A percentile compares a stretch with the other conserved stretches of the same genome.
Conservation (phyloP, 768 basidiomycete genomes). For the Boletus huronensis region DNA sequence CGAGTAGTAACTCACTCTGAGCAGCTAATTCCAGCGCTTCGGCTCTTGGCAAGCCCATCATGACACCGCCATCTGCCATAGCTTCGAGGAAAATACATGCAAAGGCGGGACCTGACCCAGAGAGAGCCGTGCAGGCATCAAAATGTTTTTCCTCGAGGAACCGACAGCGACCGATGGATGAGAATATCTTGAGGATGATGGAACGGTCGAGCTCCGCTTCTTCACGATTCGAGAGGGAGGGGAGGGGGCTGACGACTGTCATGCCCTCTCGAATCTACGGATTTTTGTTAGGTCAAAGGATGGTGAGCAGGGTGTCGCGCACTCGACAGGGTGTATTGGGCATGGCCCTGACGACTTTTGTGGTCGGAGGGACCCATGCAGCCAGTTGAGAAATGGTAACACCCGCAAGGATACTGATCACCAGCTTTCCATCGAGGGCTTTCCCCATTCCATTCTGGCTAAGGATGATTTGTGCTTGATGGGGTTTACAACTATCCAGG, state of each 20-base stretch:
- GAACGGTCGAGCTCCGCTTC: slow-evolving; percentile 55
- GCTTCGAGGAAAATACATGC: slow-evolving; percentile 96
- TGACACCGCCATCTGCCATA: slow-evolving; percentile 98
- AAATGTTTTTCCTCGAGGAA: slow-evolving; percentile 99
- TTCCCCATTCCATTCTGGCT: slow-evolving; percentile 71
- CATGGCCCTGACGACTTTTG: slow-evolving; percentile 92
- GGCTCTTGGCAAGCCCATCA: slow-evolving; percentile 96
- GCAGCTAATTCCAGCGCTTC: slow-evolving; percentile 95
- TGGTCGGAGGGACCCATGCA: slow-evolving; percentile 69
- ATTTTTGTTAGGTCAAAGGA: neutral
- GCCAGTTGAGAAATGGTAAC: slow-evolving; percentile 82
- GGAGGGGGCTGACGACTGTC: slow-evolving; percentile 86
- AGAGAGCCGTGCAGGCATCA: slow-evolving; percentile 95
- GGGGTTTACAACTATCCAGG: slow-evolving; percentile 82
- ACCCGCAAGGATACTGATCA: slow-evolving; percentile 98
- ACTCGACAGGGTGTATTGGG: slow-evolving; percentile 98
- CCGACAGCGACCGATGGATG: slow-evolving; percentile 91
- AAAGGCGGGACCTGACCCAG: slow-evolving; percentile 95
- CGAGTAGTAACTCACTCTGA: slow-evolving; percentile 62
- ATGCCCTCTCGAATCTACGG: slow-evolving; percentile 95
- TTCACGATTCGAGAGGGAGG: slow-evolving; percentile 37
- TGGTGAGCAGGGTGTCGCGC: slow-evolving; percentile 16
- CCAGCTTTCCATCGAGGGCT: slow-evolving; percentile 82
- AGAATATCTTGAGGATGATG: slow-evolving; percentile 91
- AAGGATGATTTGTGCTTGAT: slow-evolving; percentile 75